phyloP scores from a whole-genome alignment of 352 stramenopile species.

The Phytopythium aichiense region DNA sequence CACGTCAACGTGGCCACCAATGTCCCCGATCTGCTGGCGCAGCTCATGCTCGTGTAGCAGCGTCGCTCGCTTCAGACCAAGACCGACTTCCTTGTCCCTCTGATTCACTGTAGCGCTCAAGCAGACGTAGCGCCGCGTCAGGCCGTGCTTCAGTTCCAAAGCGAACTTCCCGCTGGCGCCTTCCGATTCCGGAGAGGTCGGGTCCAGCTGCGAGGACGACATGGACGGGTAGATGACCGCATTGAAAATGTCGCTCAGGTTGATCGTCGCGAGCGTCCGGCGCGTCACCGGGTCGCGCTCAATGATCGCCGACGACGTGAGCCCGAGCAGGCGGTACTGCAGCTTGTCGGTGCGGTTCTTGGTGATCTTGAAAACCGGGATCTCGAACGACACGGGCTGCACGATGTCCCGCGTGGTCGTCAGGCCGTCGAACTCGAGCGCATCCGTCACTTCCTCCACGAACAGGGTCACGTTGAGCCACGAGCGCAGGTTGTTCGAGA shows the following conservation, averaged over 20 bases:
- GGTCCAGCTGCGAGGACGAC: constrained; percentile 54
- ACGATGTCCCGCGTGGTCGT: constrained; percentile 74
- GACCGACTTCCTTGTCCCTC: constrained; percentile 73
- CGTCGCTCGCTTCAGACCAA: constrained; percentile 53
- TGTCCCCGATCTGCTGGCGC: constrained; percentile 63
- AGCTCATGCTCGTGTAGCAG: constrained; percentile 64
- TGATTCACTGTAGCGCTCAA: constrained; percentile 55
- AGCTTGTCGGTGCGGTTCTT: constrained; percentile 72
- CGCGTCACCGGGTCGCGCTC: constrained; percentile 73
- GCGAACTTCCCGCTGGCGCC: constrained; percentile 76
- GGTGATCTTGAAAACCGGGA: constrained; percentile 83
- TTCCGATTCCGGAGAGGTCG: constrained; percentile 27
- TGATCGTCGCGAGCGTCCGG: constrained; percentile 59
- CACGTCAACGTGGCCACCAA: constrained; percentile 52
- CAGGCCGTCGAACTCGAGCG: constrained; percentile 80
- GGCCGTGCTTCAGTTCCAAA: constrained; percentile 78
- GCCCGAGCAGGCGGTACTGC: constrained; percentile 64
- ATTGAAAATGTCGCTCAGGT: constrained; percentile 83
- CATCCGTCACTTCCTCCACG: constrained; percentile 82
- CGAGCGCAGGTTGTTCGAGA: constrained; percentile 84
- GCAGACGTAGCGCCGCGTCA: constrained; percentile 73
- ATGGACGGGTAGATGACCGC: constrained; percentile 84
- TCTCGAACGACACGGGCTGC: constrained; percentile 78
- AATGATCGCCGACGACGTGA: constrained; percentile 66
- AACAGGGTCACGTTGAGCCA: constrained; percentile 80